Evolutionary conservation across 2,329 filamentous ascomycete genomes (phyloP).

Genomic region (Pyricularia pennisetigena): DNA sequence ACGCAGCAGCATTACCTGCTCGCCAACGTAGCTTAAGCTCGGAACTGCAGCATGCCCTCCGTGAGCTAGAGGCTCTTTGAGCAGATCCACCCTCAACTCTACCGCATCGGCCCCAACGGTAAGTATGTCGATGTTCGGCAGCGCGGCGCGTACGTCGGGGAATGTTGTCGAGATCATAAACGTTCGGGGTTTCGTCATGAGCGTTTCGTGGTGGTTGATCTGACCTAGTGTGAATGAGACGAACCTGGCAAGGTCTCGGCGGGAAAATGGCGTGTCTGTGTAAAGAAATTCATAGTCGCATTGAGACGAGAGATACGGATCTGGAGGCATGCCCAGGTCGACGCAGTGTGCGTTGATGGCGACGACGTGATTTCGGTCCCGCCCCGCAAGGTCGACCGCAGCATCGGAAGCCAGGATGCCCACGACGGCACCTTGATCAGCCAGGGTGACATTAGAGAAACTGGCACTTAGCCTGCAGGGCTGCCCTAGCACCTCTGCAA

Average conservation of each 20-base stretch:
- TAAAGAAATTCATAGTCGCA: conserved; percentile 88
- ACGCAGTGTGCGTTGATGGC: conserved; percentile 71
- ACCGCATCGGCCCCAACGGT: conserved; percentile 81
- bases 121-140: conserved; percentile 78
- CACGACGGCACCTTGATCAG: conserved; percentile 55
- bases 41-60: conserved; percentile 55
- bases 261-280: conserved; percentile 59
- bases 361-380: conserved; percentile 50
- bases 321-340: conserved; percentile 59
- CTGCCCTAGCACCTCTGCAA: conserved; percentile 73
- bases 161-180: conserved; percentile 86
- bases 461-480: conserved; percentile 50
- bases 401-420: conserved; percentile 52
- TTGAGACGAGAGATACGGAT: conserved; percentile 50
- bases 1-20: conserved; percentile 75
- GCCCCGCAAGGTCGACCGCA: conserved; percentile 44
- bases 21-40: conserved; percentile 73
- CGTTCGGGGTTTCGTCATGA: conserved; percentile 69
- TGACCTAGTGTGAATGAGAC: conserved; percentile 73
- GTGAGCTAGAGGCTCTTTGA: conserved; percentile 59
- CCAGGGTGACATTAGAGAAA: conserved; percentile 41
- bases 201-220: conserved; percentile 64
- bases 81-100: conserved; percentile 73
- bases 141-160: conserved; percentile 70
- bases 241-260: conserved; percentile 69